Evolutionary conservation across 2,329 filamentous ascomycete genomes (phyloP).

Genomic region (Microsporum canis): DNA sequence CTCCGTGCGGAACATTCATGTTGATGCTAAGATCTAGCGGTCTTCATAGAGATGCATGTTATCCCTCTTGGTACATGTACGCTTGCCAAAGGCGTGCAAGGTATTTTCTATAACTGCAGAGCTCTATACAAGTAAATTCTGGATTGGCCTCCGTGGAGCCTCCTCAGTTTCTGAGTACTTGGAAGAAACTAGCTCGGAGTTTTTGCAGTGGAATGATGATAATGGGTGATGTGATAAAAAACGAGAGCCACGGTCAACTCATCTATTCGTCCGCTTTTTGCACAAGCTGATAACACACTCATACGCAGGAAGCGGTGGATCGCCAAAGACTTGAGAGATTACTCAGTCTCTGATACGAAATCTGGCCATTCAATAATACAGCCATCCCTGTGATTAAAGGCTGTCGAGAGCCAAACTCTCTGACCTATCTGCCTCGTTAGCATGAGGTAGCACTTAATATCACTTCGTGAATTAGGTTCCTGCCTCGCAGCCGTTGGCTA

Average conservation of each 20-base stretch:
- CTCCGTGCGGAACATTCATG: not conserved
- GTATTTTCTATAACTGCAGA: too few species aligned
- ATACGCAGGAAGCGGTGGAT: not conserved
- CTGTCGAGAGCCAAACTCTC: not conserved
- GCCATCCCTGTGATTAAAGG: not conserved
- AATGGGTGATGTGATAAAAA: not conserved
- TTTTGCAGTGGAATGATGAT: not conserved
- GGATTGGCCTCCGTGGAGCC: not conserved
- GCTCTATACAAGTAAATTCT: not conserved
- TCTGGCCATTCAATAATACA: not conserved
- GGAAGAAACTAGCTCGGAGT: not conserved
- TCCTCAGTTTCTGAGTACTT: too few species aligned
- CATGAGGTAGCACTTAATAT: not conserved
- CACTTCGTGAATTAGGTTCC: not conserved
- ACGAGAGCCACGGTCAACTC: not conserved
- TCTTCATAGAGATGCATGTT: not conserved
- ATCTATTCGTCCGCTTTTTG: not conserved
- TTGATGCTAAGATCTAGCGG: not conserved
- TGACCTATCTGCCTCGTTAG: not conserved
- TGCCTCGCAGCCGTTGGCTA: not conserved
- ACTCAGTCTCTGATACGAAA: not conserved
- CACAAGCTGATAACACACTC: not conserved
- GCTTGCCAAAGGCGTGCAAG: too few species aligned
- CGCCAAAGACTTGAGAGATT: not conserved
- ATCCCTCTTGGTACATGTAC: not conserved